Conservation (phyloP, 2,329 filamentous ascomycete genomes). For the Septoria petroselini region DNA sequence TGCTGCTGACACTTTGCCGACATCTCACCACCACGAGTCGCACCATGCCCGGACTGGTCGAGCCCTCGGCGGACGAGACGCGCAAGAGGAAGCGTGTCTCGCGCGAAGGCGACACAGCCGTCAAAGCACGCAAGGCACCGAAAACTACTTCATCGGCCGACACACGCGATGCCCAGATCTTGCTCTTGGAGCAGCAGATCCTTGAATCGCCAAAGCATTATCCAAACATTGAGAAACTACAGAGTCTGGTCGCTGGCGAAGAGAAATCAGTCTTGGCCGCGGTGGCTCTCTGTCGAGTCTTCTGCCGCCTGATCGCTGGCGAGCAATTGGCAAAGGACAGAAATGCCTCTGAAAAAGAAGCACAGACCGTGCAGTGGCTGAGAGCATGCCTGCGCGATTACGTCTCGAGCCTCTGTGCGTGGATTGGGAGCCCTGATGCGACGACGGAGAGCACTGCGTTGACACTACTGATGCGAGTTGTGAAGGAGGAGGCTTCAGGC, state of each 20-base stretch:
- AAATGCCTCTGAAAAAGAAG: slow-evolving; percentile 67
- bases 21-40: neutral
- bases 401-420: slow-evolving; percentile 49
- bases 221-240: slow-evolving; percentile 78
- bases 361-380: slow-evolving; percentile 73
- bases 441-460: slow-evolving; percentile 66
- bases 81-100: slow-evolving; percentile 46
- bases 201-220: slow-evolving; percentile 84
- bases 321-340: slow-evolving; percentile 67
- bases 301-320: slow-evolving; percentile 73
- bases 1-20: neutral
- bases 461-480: slow-evolving; percentile 74
- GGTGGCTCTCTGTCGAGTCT: slow-evolving; percentile 81
- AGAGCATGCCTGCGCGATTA: slow-evolving; percentile 71
- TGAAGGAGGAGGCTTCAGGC: slow-evolving; percentile 71
- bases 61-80: slow-evolving; percentile 29
- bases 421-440: slow-evolving; percentile 60
- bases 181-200: slow-evolving; percentile 75
- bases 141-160: slow-evolving; percentile 38
- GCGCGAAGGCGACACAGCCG: slow-evolving; percentile 25
- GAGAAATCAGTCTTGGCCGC: slow-evolving; percentile 62
- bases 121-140: slow-evolving; percentile 38
- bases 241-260: slow-evolving; percentile 53
- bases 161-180: slow-evolving; percentile 54
- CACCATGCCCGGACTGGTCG: slow-evolving; percentile 39